These are phyloP conservation scores for Eucalyptus melliodora DNA, from an alignment of 345 rosid genomes.

Conservation along the genomic window DNA sequence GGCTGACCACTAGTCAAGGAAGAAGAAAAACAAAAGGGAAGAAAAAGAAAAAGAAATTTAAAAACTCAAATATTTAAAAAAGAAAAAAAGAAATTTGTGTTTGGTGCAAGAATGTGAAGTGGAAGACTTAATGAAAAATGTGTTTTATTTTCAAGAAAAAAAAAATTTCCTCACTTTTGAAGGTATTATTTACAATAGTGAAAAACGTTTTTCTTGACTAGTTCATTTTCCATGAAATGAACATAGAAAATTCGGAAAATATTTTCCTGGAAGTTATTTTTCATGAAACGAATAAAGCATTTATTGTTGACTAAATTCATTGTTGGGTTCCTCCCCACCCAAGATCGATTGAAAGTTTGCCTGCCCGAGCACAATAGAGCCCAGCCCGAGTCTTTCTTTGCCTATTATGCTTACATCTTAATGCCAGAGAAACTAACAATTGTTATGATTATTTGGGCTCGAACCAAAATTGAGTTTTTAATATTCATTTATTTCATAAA, in stretches of 20 bases:
- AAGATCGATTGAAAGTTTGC: not conserved
- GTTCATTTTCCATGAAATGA: too few relatives aligned
- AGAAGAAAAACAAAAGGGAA: accelerated
- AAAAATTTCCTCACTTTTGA: too few relatives aligned
- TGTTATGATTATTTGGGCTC: not conserved
- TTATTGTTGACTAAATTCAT: not conserved
- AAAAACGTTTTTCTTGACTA: accelerated
- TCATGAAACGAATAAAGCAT: accelerated
- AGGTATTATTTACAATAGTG: too few relatives aligned
- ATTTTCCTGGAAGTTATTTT: accelerated
- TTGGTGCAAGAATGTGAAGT: too few relatives aligned
- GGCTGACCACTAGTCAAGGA: too few relatives aligned
- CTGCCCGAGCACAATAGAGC: not conserved
- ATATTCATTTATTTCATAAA: accelerated
- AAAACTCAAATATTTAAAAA: too few relatives aligned
- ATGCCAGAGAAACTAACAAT: not conserved
- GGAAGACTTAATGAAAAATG: too few relatives aligned
- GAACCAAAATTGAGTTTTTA: too few relatives aligned
- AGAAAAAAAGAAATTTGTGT: too few relatives aligned
- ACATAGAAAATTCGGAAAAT: accelerated
- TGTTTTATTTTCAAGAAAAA: too few relatives aligned
- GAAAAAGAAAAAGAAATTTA: too few relatives aligned
- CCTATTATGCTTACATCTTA: not conserved
- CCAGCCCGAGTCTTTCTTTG: too few relatives aligned
- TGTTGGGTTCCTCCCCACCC: not conserved